Conservation (phyloP, 495 filamentous ascomycete species). For the Jackrogersella multiformis region DNA sequence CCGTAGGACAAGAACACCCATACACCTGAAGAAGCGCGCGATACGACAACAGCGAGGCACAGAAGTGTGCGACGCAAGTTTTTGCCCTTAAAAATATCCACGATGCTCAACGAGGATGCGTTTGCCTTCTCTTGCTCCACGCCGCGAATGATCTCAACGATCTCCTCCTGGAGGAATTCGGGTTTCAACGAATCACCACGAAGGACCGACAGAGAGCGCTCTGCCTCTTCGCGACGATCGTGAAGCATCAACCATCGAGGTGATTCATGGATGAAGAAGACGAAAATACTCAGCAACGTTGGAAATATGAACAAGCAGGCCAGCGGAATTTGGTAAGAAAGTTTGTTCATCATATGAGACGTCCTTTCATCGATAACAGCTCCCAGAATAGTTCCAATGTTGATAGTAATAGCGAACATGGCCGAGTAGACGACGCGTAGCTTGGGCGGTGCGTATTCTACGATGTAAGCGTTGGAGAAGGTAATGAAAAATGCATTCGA, state of each 20-base stretch:
- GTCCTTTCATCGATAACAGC: slow-evolving; percentile 62
- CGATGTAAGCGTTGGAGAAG: slow-evolving; percentile 58
- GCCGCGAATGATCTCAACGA: slow-evolving; percentile 42
- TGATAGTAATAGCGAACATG: slow-evolving; percentile 55
- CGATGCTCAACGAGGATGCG: slow-evolving; percentile 31
- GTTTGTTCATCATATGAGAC: slow-evolving; percentile 47
- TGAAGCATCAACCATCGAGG: slow-evolving; percentile 53
- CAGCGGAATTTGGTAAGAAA: slow-evolving; percentile 59
- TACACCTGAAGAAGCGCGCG: slow-evolving; percentile 44
- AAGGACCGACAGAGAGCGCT: slow-evolving; percentile 33
- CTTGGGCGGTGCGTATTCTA: slow-evolving; percentile 50
- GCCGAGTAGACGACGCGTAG: slow-evolving; percentile 54
- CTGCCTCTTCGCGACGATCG: slow-evolving; percentile 32
- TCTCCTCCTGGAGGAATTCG: slow-evolving; percentile 46
- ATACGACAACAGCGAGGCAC: slow-evolving; percentile 35
- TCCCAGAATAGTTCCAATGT: slow-evolving; percentile 57
- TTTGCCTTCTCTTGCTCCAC: slow-evolving; percentile 43
- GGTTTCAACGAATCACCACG: slow-evolving; percentile 34
- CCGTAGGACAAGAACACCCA: slow-evolving; percentile 46
- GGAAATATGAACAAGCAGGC: slow-evolving; percentile 60
- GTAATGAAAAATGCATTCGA: slow-evolving; percentile 60
- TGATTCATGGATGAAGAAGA: slow-evolving; percentile 61
- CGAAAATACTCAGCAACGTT: slow-evolving; percentile 48
- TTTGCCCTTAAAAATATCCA: slow-evolving; percentile 44
- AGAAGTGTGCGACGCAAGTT: slow-evolving; percentile 47